Conservation (phyloP, 2,329 filamentous ascomycete genomes). For the Shiraia bambusicola region DNA sequence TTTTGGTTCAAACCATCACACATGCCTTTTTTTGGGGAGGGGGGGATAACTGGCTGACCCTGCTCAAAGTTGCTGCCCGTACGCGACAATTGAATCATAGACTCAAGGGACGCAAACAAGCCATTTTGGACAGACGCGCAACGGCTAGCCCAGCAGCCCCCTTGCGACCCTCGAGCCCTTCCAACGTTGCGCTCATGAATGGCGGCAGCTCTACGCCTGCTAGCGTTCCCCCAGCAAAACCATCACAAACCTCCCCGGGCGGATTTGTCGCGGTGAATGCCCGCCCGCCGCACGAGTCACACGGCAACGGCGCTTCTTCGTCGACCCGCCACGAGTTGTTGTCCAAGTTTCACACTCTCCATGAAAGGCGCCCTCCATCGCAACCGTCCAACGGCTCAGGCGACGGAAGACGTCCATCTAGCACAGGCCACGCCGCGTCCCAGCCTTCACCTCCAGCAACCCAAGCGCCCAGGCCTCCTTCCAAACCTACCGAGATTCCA, state of each 20-base stretch:
- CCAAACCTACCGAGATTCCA: slow-evolving; percentile 24
- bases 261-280: slow-evolving; percentile 63
- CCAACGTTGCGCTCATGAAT: slow-evolving; percentile 47
- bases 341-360: slow-evolving; percentile 63
- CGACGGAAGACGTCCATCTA: slow-evolving; percentile 33
- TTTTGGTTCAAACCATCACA: too few species aligned
- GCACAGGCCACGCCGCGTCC: slow-evolving; percentile 24
- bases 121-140: slow-evolving; percentile 67
- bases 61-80: slow-evolving; percentile 66
- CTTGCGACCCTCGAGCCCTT: slow-evolving; percentile 42
- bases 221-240: slow-evolving; percentile 9
- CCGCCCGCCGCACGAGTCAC: slow-evolving; percentile 45
- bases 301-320: slow-evolving; percentile 55
- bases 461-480: slow-evolving; percentile 28
- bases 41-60: too few species aligned
- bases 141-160: slow-evolving; percentile 46
- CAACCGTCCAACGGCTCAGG: slow-evolving; percentile 27
- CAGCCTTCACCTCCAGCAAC: slow-evolving; percentile 30
- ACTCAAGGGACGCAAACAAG: slow-evolving; percentile 70
- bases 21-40: too few species aligned
- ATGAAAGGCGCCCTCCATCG: slow-evolving; percentile 49
- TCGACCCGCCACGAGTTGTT: slow-evolving; percentile 61
- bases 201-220: slow-evolving; percentile 33
- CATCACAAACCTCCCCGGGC: slow-evolving; percentile 46
- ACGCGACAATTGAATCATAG: slow-evolving; percentile 80